phyloP scores from a whole-genome alignment of 2,329 filamentous ascomycete genomes.

The Coniella lustricola region DNA sequence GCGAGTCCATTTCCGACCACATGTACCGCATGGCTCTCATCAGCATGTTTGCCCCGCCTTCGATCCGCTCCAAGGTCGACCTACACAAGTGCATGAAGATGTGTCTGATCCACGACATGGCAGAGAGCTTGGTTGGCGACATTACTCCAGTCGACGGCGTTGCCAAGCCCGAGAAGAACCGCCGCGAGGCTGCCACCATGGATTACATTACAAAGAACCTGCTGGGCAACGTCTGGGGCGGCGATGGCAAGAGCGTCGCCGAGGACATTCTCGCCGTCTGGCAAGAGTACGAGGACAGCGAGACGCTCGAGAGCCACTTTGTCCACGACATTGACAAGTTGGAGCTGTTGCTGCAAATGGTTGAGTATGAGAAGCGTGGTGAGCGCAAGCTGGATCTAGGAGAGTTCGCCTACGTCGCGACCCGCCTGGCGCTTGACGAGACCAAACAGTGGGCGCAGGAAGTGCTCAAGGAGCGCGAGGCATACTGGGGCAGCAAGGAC shows the following conservation, averaged over 20 bases:
- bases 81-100: constrained; percentile 83
- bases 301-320: constrained; percentile 78
- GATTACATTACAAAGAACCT: constrained; percentile 73
- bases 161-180: constrained; percentile 77
- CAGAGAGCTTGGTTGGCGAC: constrained; percentile 88
- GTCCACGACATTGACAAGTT: constrained; percentile 98
- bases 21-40: constrained; percentile 99
- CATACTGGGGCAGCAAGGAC: constrained; percentile 56
- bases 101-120: constrained; percentile 97
- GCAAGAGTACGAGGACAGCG: constrained; percentile 89
- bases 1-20: constrained; percentile 93
- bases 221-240: constrained; percentile 69
- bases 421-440: constrained; percentile 66
- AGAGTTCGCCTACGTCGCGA: constrained; percentile 79
- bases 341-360: constrained; percentile 88
- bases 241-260: constrained; percentile 44
- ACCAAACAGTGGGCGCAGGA: constrained; percentile 73
- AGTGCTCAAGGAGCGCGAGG: constrained; percentile 67
- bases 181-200: constrained; percentile 84
- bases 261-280: constrained; percentile 71
- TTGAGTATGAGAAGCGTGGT: constrained; percentile 81
- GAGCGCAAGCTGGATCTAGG: constrained; percentile 64
- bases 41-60: constrained; percentile 79
- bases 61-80: constrained; percentile 66
- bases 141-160: constrained; percentile 91